Conservation (phyloP, 2,329 filamentous ascomycete genomes). For the Verticillium tricorpus region DNA sequence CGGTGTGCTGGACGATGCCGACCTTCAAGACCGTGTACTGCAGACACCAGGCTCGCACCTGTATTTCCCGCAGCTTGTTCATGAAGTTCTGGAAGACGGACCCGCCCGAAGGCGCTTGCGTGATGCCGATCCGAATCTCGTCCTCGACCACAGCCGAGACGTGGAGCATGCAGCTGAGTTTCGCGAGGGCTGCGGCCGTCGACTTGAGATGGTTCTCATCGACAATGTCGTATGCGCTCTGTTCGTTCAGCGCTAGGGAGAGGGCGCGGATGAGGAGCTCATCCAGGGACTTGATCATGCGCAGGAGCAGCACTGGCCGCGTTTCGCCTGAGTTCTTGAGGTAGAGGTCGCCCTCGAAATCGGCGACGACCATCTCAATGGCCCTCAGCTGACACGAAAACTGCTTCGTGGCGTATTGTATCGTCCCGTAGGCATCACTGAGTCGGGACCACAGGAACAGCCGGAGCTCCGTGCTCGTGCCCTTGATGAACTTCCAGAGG, state of each 20-base stretch:
- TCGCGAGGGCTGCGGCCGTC: conserved; percentile 67
- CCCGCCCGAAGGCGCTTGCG: conserved; percentile 53
- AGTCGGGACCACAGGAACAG: conserved; percentile 87
- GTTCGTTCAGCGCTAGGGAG: conserved; percentile 63
- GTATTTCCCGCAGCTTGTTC: conserved; percentile 77
- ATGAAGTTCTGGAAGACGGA: conserved; percentile 53
- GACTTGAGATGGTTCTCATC: conserved; percentile 73
- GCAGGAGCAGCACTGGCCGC: conserved; percentile 67
- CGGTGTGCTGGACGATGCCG: conserved; percentile 61
- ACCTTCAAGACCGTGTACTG: conserved; percentile 78
- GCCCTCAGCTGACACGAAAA: conserved; percentile 82
- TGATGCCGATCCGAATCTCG: conserved; percentile 73
- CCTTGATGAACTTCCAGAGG: conserved; percentile 79
- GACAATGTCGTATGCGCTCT: conserved; percentile 73
- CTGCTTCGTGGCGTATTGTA: conserved; percentile 82
- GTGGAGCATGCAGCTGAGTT: conserved; percentile 71
- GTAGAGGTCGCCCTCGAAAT: conserved; percentile 59
- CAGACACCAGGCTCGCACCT: conserved; percentile 82
- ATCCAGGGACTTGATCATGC: conserved; percentile 74
- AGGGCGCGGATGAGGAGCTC: conserved; percentile 69
- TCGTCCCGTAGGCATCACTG: conserved; percentile 81
- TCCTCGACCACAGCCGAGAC: conserved; percentile 80
- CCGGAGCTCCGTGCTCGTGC: conserved; percentile 75
- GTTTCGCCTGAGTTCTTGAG: conserved; percentile 54
- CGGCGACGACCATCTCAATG: conserved; percentile 73